Percentiles rank a stretch among this genome's conserved stretches.
phyloP scores from a whole-genome alignment of 768 basidiomycete genomes.

The Pisolithus orientalis region DNA sequence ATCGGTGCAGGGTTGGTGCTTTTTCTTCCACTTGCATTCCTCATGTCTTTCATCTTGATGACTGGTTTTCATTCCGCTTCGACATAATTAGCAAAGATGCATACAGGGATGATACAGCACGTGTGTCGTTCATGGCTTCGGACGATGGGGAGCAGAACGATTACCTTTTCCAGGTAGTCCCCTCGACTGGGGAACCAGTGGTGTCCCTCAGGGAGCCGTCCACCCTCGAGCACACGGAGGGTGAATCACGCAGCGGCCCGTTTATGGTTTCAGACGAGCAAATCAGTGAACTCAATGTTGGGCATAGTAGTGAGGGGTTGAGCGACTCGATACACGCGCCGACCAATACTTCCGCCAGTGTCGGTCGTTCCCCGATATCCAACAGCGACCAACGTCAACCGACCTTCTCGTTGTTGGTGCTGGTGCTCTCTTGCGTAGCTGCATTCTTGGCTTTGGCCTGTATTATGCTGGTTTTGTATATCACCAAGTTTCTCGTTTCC shows the following conservation, averaged over 20 bases:
- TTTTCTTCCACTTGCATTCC: conserved; percentile 2
- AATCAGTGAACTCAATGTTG: neutral
- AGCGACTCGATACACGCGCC: neutral
- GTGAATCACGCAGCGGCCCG: conserved; percentile 15
- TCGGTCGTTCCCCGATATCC: neutral
- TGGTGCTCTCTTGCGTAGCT: conserved; percentile 21
- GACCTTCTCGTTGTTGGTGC: conserved; percentile 8
- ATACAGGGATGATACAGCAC: conserved; percentile 15
- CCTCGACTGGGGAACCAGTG: conserved; percentile 23
- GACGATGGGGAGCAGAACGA: conserved; percentile 21
- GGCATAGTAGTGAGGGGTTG: neutral
- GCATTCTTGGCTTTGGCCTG: conserved; percentile 20
- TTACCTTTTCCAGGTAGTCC: conserved; percentile 22
- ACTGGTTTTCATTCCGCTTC: conserved; percentile 9
- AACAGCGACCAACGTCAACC: neutral
- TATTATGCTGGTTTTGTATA: conserved; percentile 14
- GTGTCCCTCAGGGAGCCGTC: neutral
- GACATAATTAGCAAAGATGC: conserved; percentile 14
- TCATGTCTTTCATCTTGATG: neutral
- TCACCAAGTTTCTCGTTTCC: conserved; percentile 13
- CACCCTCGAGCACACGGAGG: neutral
- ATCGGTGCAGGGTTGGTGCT: conserved; percentile 31
- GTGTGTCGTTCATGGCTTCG: conserved; percentile 25
- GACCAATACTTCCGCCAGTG: neutral
- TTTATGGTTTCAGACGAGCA: conserved; percentile 3